phyloP scores from a whole-genome alignment of 163 green algal species.

The Prototheca cutis region DNA sequence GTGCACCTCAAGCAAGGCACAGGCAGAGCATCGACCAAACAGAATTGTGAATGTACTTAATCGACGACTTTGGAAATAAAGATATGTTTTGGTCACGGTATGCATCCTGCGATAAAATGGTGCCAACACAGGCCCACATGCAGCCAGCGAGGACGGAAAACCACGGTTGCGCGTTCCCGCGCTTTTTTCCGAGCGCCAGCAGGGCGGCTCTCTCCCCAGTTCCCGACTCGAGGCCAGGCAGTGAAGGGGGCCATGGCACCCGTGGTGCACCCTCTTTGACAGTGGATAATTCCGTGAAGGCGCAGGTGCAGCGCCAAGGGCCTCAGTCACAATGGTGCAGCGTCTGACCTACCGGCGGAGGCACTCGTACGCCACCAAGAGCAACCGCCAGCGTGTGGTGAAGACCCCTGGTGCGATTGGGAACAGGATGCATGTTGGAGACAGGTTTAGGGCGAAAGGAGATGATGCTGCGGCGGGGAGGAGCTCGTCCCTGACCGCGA shows the following conservation, averaged over 20 bases:
- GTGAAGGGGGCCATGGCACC: not conserved
- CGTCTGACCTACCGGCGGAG: slow-evolving; percentile 82
- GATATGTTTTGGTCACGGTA: not conserved
- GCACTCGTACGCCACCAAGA: slow-evolving; percentile 86
- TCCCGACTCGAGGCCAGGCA: not conserved
- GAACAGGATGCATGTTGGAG: no score
- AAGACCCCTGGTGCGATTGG: slow-evolving; percentile 79
- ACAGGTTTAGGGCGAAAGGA: no score
- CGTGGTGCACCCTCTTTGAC: not conserved
- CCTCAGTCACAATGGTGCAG: slow-evolving; percentile 70
- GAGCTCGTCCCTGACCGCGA: no score
- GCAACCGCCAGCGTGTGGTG: slow-evolving; percentile 77
- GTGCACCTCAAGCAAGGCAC: not conserved
- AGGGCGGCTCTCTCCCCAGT: not conserved
- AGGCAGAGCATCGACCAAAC: not conserved
- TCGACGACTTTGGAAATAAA: not conserved
- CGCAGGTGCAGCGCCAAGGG: not conserved
- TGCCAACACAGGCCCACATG: not conserved
- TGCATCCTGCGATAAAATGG: not conserved
- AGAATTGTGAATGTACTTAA: not conserved
- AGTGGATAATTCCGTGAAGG: not conserved
- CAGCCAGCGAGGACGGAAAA: not conserved
- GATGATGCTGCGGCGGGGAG: no score
- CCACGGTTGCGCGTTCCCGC: not conserved
- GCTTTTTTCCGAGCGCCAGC: not conserved